phyloP scores from a whole-genome alignment of 495 filamentous ascomycete genomes.

The Neurospora sp. region DNA sequence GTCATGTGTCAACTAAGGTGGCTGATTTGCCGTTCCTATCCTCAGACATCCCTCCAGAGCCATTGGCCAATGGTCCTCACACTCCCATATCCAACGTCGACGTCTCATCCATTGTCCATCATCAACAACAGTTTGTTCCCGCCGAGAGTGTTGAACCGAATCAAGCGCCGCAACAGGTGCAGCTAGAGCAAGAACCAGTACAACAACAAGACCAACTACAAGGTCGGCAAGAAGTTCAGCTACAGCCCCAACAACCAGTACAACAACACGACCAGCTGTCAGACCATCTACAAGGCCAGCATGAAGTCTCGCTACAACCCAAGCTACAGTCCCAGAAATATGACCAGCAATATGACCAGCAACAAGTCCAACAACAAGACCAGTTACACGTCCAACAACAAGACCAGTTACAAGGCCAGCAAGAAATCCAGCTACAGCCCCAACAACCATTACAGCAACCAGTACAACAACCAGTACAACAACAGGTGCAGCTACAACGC shows the following conservation, averaged over 20 bases:
- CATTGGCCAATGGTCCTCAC: conserved; percentile 4
- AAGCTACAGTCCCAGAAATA: not conserved
- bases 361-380: not conserved
- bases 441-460: not conserved
- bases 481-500: not conserved
- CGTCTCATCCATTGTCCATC: not conserved
- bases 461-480: not conserved
- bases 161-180: not conserved
- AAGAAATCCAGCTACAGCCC: no score
- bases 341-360: not conserved
- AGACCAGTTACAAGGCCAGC: no score
- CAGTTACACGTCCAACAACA: not conserved
- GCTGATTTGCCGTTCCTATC: conserved; percentile 3
- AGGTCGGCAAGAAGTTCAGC: not conserved
- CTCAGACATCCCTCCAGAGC: conserved; percentile 4
- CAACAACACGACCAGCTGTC: no score
- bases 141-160: not conserved
- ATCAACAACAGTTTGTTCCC: not conserved
- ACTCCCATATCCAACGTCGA: conserved; percentile 12
- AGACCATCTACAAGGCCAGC: not conserved
- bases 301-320: not conserved
- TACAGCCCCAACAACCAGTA: not conserved
- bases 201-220: not conserved
- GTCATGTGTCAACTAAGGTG: conserved; percentile 10
- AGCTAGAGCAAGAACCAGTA: not conserved